Percentiles rank a stretch among this genome's conserved stretches.
These are phyloP conservation scores for Coccinonectria pachysandricola DNA, from an alignment of 2,329 filamentous ascomycete species.

Conservation along the genomic window DNA sequence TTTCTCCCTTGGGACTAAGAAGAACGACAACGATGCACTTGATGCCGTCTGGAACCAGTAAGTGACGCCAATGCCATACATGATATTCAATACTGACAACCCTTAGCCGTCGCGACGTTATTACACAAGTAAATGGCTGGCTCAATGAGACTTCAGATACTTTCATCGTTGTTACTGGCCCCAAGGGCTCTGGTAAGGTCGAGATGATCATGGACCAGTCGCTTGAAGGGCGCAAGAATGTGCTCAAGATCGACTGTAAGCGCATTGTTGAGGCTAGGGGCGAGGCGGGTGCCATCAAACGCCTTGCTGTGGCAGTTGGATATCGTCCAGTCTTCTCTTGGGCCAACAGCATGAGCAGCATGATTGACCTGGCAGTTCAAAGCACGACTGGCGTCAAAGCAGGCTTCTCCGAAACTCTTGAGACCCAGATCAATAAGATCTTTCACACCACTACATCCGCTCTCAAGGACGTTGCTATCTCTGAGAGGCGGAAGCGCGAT, in stretches of 20 bases:
- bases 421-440: conserved; percentile 82
- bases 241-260: conserved; percentile 85
- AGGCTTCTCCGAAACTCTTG: conserved; percentile 86
- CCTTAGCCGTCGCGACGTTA: conserved; percentile 66
- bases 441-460: conserved; percentile 73
- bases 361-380: conserved; percentile 86
- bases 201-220: conserved; percentile 82
- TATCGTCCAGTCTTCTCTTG: conserved; percentile 92
- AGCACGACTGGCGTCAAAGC: conserved; percentile 90
- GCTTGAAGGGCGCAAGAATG: conserved; percentile 63
- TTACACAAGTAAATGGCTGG: conserved; percentile 76
- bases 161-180: conserved; percentile 88
- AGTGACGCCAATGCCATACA: too few relatives aligned
- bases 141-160: conserved; percentile 81
- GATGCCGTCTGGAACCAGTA: conserved; percentile 84
- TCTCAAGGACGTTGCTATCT: conserved; percentile 66
- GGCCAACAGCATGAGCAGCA: conserved; percentile 88
- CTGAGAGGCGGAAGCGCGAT: conserved; percentile 59
- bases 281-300: conserved; percentile 74
- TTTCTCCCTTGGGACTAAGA: conserved; percentile 49
- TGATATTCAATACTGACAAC: too few relatives aligned
- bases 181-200: conserved; percentile 80
- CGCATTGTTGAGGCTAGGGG: conserved; percentile 84
- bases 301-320: conserved; percentile 72
- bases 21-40: conserved; percentile 57